Conservation (phyloP, 2,329 filamentous ascomycete genomes). For the Polytolypa hystricis region DNA sequence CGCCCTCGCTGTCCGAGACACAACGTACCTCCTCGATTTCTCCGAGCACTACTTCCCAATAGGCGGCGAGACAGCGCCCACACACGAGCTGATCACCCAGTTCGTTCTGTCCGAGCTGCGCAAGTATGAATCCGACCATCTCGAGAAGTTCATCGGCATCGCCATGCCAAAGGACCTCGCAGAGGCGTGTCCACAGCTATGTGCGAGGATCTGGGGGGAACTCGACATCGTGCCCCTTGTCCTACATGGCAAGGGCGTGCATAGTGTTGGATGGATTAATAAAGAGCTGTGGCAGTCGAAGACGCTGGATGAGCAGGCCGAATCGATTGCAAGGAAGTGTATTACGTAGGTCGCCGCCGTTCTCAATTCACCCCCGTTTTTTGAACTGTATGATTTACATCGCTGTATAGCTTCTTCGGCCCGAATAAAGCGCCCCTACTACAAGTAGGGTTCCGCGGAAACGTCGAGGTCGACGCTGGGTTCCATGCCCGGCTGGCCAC, state of each 20-base stretch:
- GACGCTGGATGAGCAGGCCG: slow-evolving; percentile 67
- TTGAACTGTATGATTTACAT: slow-evolving; percentile 7
- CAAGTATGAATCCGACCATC: slow-evolving; percentile 52
- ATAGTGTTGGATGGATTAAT: slow-evolving; percentile 17
- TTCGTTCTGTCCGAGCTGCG: slow-evolving; percentile 48
- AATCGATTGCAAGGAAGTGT: slow-evolving; percentile 70
- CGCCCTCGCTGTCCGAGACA: slow-evolving; percentile 61
- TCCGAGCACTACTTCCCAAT: slow-evolving; percentile 48
- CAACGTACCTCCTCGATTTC: slow-evolving; percentile 64
- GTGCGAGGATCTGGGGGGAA: slow-evolving; percentile 62
- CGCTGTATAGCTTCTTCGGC: slow-evolving; percentile 51
- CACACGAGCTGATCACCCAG: slow-evolving; percentile 42
- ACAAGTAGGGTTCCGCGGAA: slow-evolving; percentile 53
- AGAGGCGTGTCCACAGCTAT: slow-evolving; percentile 52
- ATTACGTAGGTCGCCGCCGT: slow-evolving; percentile 46
- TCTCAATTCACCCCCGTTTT: slow-evolving; percentile 2
- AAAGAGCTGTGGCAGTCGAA: slow-evolving; percentile 41
- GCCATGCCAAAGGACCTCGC: slow-evolving; percentile 54
- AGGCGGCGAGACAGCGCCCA: slow-evolving; percentile 27
- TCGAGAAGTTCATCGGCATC: slow-evolving; percentile 63
- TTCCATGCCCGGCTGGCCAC: slow-evolving; percentile 52
- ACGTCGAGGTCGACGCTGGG: slow-evolving; percentile 59
- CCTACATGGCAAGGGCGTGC: slow-evolving; percentile 32
- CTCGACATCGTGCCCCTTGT: slow-evolving; percentile 66
- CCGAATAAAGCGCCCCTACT: slow-evolving; percentile 60